These are phyloP conservation scores for Trametes meyenii DNA, from an alignment of 768 basidiomycete genomes.

Conservation along the genomic window DNA sequence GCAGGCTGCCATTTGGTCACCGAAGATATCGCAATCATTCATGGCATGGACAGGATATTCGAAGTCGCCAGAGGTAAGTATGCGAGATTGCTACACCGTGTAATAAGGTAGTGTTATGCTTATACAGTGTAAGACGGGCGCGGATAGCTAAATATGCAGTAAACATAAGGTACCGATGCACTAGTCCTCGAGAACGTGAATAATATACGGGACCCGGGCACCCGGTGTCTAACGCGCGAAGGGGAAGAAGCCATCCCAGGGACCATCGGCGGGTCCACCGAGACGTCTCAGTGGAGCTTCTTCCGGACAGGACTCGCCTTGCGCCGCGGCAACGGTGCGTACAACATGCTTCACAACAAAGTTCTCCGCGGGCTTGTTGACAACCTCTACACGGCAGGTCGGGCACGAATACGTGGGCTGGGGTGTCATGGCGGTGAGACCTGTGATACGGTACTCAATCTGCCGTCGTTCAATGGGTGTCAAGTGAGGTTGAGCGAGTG, in stretches of 20 bases:
- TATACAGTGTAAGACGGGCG: too few species aligned
- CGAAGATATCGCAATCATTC: too few species aligned
- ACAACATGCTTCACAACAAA: constrained; percentile 64
- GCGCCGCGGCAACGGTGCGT: constrained; percentile 48
- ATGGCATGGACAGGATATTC: too few species aligned
- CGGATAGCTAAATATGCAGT: too few species aligned
- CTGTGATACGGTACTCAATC: constrained; percentile 15
- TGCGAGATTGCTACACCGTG: too few species aligned
- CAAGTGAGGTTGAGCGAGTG: constrained; percentile 16
- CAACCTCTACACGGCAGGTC: constrained; percentile 57
- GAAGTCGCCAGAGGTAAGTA: too few species aligned
- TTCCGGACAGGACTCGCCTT: constrained; percentile 50
- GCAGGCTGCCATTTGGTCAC: too few species aligned
- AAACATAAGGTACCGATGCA: too few species aligned
- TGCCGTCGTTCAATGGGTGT: constrained; percentile 2
- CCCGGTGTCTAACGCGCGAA: not conserved
- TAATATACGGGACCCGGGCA: not conserved
- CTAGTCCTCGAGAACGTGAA: not conserved
- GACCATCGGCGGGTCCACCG: constrained; percentile 13
- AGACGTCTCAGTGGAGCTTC: not conserved
- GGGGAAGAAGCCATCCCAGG: constrained; percentile 33
- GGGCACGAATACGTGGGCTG: constrained; percentile 68
- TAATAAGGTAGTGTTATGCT: too few species aligned
- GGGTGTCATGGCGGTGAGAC: constrained; percentile 21
- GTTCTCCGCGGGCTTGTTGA: constrained; percentile 56